These are phyloP conservation scores for Herpetomonas samuelpessoai DNA, from an alignment of 208 protist genomes.

Conservation along the genomic window DNA sequence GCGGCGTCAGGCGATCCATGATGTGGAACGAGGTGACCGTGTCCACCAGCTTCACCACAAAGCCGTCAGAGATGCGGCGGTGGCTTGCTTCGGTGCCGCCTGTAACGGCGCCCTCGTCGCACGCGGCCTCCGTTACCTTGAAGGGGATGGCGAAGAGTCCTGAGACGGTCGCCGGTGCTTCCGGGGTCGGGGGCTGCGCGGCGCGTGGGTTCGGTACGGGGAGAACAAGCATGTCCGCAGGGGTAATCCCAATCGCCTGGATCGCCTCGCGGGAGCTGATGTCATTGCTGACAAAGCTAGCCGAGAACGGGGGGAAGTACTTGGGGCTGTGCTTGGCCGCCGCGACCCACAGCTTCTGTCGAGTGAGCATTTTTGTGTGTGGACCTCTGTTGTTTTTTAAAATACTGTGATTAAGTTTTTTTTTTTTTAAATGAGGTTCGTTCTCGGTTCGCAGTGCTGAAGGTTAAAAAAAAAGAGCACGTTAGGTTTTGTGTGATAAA, in stretches of 20 bases:
- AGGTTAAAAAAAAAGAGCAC: constrained; percentile 6
- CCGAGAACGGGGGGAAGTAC: background rate
- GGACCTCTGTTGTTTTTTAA: background rate
- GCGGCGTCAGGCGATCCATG: constrained; percentile 29
- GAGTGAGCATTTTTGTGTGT: background rate
- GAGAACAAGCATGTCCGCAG: background rate
- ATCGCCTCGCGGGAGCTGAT: background rate
- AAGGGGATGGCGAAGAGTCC: background rate
- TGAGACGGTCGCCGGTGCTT: too few relatives aligned
- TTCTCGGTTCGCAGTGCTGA: background rate
- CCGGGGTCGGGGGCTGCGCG: too few relatives aligned
- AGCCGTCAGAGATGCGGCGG: constrained; percentile 8
- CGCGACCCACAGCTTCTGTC: background rate
- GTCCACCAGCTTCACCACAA: constrained; percentile 23
- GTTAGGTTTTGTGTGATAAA: background rate
- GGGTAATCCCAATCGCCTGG: background rate
- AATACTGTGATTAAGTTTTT: constrained; percentile 13
- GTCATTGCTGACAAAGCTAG: background rate
- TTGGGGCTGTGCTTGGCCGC: background rate
- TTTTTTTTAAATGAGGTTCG: background rate
- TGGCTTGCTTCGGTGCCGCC: background rate
- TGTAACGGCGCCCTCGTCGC: background rate
- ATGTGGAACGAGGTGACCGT: constrained; percentile 59
- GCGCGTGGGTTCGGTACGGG: background rate
- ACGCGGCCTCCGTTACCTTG: background rate